Conservation (phyloP, 2,329 filamentous ascomycete genomes). For the Juglanconis oblonga region DNA sequence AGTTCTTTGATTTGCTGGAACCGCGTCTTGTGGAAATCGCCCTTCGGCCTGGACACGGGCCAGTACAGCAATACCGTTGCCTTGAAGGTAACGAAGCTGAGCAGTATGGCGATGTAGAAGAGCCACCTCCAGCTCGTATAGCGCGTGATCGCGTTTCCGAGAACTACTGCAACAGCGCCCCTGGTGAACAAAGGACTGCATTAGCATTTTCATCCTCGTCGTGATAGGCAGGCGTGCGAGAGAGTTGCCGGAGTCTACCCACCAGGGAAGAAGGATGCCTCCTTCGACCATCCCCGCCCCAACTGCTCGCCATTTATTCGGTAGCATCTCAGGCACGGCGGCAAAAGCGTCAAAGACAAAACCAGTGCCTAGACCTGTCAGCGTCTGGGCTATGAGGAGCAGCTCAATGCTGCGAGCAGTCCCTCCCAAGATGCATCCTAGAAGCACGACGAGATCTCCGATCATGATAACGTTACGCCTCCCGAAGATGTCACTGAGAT, state of each 20-base stretch:
- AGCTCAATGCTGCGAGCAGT: conserved; percentile 4
- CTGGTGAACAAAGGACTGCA: neutral
- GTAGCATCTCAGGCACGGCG: conserved; percentile 8
- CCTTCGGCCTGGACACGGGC: conserved; percentile 5
- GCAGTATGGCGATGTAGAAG: conserved; percentile 7
- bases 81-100: conserved; percentile 8
- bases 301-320: conserved; percentile 8
- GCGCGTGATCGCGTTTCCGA: conserved; percentile 1
- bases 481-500: conserved; percentile 9
- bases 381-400: conserved; percentile 1
- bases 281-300: conserved; percentile 3
- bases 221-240: neutral
- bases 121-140: conserved; percentile 13
- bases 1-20: conserved; percentile 7
- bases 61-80: conserved; percentile 7
- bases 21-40: conserved; percentile 10
- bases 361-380: neutral
- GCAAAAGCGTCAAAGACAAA: conserved; percentile 9
- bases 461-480: conserved; percentile 3
- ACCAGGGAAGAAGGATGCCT: conserved; percentile 4
- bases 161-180: neutral
- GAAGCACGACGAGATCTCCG: neutral
- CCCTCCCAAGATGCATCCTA: neutral
- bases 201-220: neutral
- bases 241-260: neutral